These are phyloP conservation scores for Dioscorea dumetorum DNA, from an alignment of 106 monocot genomes.

Conservation along the genomic window DNA sequence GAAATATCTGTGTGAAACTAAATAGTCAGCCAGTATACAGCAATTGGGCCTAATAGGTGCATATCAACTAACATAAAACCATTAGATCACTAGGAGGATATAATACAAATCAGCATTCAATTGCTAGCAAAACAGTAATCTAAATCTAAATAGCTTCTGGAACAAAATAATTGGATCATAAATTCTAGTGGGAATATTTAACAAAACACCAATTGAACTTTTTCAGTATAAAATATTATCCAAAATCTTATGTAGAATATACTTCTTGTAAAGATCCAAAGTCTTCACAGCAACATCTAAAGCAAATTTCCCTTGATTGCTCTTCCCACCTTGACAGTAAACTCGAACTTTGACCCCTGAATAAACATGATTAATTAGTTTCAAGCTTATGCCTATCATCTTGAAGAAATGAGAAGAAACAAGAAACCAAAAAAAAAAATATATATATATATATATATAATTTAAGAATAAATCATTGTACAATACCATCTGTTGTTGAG, in stretches of 20 bases:
- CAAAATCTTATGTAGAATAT: not conserved
- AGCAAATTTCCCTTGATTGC: slow-evolving; percentile 84
- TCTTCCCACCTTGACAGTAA: slow-evolving; percentile 80
- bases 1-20: slow-evolving; percentile 53
- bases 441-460: too few species aligned
- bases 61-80: too few species aligned
- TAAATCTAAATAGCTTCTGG: too few species aligned
- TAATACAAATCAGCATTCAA: too few species aligned
- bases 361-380: not conserved
- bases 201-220: too few species aligned
- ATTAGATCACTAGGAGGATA: too few species aligned
- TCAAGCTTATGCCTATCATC: not conserved
- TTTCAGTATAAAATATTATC: too few species aligned
- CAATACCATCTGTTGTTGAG: slow-evolving; percentile 53
- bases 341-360: slow-evolving; percentile 79
- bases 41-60: not conserved
- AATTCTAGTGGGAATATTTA: too few species aligned
- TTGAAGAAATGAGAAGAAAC: not conserved
- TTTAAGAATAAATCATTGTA: not conserved
- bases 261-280: slow-evolving; percentile 73
- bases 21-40: slow-evolving; percentile 4
- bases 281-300: slow-evolving; percentile 90
- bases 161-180: too few species aligned
- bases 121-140: too few species aligned
- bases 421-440: too few species aligned